Evolutionary conservation across 192 early-diverging fungal species (phyloP).

Genomic region (Podila minutissima): DNA sequence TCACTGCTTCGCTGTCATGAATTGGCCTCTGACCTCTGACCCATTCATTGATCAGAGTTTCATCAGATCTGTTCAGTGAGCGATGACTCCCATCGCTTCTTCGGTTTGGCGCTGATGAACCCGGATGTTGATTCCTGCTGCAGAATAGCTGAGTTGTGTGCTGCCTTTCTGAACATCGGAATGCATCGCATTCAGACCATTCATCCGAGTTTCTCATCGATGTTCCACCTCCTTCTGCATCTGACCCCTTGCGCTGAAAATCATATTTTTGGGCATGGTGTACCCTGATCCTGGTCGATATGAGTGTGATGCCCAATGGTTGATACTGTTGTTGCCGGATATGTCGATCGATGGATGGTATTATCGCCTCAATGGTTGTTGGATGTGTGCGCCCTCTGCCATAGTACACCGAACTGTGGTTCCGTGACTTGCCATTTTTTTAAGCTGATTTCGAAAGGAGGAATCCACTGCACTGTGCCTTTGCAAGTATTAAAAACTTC

Average conservation of each 20-base stretch:
- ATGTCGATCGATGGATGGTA: conserved; percentile 3
- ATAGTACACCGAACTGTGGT: conserved; percentile 4
- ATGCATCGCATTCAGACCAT: too few species aligned
- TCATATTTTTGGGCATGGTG: neutral
- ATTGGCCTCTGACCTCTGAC: too few species aligned
- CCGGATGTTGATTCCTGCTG: neutral
- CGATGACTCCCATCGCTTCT: neutral
- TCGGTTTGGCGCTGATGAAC: neutral
- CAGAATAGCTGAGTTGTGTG: neutral
- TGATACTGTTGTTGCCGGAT: neutral
- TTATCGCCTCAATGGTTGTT: neutral
- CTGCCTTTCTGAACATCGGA: too few species aligned
- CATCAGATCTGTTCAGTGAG: neutral
- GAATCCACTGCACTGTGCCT: neutral
- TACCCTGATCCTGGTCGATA: neutral
- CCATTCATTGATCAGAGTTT: neutral
- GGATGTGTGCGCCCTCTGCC: neutral
- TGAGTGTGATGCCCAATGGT: neutral
- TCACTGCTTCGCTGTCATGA: neutral
- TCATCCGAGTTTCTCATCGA: too few species aligned
- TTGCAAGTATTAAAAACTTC: conserved; percentile 2
- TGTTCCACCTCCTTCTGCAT: neutral
- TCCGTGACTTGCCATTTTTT: conserved; percentile 7
- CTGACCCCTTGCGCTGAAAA: neutral
- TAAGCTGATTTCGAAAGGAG: conserved; percentile 5